Conservation (phyloP, 805 yeast genomes). For the Lipomyces oligophaga region DNA sequence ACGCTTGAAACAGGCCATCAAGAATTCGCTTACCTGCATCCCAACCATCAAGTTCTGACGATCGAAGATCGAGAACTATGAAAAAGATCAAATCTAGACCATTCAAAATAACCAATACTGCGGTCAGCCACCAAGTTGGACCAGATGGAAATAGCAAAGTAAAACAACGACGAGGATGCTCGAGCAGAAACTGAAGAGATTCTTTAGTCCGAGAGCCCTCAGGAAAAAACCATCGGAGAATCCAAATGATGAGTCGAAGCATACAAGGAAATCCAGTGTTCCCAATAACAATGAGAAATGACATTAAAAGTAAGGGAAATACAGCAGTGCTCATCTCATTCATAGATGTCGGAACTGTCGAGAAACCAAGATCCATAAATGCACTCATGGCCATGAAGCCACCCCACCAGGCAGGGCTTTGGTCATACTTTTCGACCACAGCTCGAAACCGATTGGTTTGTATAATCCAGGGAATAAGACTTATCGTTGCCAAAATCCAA, state of each 20-base stretch:
- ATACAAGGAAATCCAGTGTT: conserved; percentile 92
- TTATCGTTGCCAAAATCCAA: conserved; percentile 57
- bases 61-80: conserved; percentile 67
- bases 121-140: conserved; percentile 92
- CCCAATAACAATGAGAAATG: conserved; percentile 80
- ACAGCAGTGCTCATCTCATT: conserved; percentile 57
- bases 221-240: conserved; percentile 61
- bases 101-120: conserved; percentile 68
- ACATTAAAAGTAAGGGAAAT: conserved; percentile 58
- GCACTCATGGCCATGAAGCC: conserved; percentile 75
- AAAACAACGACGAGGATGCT: conserved; percentile 96
- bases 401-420: conserved; percentile 89
- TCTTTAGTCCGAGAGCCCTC: conserved; percentile 52
- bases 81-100: conserved; percentile 75
- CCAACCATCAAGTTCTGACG: conserved; percentile 49
- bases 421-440: conserved; percentile 52
- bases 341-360: conserved; percentile 82
- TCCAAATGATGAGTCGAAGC: conserved; percentile 78
- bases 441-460: conserved; percentile 43
- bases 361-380: conserved; percentile 81
- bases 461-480: conserved; percentile 50
- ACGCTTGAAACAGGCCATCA: conserved; percentile 85
- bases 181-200: conserved; percentile 78
- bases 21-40: conserved; percentile 67
- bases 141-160: conserved; percentile 85